These are phyloP conservation scores for Olyra latifolia DNA, from an alignment of 176 grass and related monocot genomes.

Conservation along the genomic window DNA sequence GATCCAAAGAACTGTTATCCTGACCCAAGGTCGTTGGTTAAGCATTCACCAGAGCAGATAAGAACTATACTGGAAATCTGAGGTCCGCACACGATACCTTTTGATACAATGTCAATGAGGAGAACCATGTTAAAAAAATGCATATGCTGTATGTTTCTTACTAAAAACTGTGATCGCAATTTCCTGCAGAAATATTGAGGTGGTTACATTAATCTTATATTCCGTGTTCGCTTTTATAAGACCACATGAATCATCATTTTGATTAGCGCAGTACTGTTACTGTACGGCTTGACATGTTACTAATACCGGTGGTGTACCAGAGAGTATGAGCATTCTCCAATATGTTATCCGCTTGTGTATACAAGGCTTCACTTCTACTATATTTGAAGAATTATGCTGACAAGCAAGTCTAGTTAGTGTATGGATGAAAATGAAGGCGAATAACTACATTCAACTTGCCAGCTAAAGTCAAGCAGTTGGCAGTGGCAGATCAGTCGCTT, in stretches of 20 bases:
- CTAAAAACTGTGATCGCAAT: not conserved
- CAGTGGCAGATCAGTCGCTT: not conserved
- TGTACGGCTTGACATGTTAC: not conserved
- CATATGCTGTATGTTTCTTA: conserved; percentile 16
- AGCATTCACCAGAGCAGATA: conserved; percentile 88
- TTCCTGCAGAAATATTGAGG: conserved; percentile 15
- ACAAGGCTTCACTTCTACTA: not conserved
- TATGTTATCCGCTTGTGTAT: not conserved
- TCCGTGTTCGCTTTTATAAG: not conserved
- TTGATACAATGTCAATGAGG: conserved; percentile 5
- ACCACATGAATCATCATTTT: not conserved
- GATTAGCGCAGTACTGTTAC: not conserved
- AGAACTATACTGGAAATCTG: conserved; percentile 92
- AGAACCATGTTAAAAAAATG: conserved; percentile 9
- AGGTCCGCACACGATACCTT: conserved; percentile 16
- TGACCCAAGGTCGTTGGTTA: conserved; percentile 74
- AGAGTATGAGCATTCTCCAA: not conserved
- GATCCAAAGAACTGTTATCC: conserved; percentile 91
- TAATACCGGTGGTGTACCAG: not conserved
- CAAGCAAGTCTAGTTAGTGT: not conserved
- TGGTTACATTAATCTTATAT: not conserved
- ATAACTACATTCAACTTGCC: not conserved
- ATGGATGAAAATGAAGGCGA: not conserved
- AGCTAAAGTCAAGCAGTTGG: not conserved
- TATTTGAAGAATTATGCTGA: not conserved